These are phyloP conservation scores for Lithocarpus polystachyus DNA, from an alignment of 306 rosid genomes.

Conservation along the genomic window DNA sequence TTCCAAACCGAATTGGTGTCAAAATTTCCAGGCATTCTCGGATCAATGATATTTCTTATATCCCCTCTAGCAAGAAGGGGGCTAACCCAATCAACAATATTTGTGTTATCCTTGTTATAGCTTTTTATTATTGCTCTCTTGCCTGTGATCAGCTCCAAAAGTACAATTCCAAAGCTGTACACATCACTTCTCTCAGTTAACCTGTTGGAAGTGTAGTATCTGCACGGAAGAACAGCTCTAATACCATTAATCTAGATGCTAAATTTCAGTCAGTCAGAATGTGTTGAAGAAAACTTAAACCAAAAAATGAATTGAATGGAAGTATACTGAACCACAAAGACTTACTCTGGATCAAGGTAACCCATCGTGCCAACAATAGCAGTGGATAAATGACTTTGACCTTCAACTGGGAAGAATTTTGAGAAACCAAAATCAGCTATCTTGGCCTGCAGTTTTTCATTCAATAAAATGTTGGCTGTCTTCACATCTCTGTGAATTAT, in stretches of 20 bases:
- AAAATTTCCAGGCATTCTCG: constrained; percentile 12
- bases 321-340: background rate
- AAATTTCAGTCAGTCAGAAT: too few relatives aligned
- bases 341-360: constrained; percentile 36
- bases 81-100: constrained; percentile 25
- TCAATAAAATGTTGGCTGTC: constrained; percentile 27
- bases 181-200: constrained; percentile 24
- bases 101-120: background rate
- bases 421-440: constrained; percentile 32
- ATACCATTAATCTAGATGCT: too few relatives aligned
- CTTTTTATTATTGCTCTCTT: constrained; percentile 19
- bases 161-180: constrained; percentile 22
- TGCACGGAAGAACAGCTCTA: background rate
- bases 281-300: too few relatives aligned
- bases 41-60: constrained; percentile 19
- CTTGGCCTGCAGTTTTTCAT: constrained; percentile 32
- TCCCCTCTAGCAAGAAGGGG: constrained; percentile 1
- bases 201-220: constrained; percentile 4
- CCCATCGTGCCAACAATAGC: constrained; percentile 24
- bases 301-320: background rate
- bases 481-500: constrained; percentile 24
- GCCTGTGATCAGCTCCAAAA: constrained; percentile 28
- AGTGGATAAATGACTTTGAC: constrained; percentile 22
- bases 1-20: constrained; percentile 12
- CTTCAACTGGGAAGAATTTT: constrained; percentile 11